phyloP scores from a whole-genome alignment of 768 basidiomycete species.

The Mycena kentingensis region DNA sequence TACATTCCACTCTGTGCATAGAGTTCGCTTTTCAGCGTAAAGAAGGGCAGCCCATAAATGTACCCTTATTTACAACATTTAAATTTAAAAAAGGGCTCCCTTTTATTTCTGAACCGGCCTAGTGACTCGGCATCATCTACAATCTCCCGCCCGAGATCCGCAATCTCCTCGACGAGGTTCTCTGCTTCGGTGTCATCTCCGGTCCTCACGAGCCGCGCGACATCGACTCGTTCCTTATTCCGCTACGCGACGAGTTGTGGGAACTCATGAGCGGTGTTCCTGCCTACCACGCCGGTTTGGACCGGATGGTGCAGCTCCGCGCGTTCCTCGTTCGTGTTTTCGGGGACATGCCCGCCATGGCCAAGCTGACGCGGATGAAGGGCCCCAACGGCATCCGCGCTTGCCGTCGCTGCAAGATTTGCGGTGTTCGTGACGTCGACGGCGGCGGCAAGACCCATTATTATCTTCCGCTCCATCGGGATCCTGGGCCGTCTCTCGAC shows the following conservation, averaged over 20 bases:
- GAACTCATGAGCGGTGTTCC: conserved; percentile 34
- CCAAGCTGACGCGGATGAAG: conserved; percentile 1
- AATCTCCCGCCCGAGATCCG: conserved; percentile 42
- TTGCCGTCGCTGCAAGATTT: conserved; percentile 34
- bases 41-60: no score
- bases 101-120: no score
- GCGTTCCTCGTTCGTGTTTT: conserved; percentile 4
- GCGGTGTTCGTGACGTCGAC: no score
- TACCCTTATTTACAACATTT: no score
- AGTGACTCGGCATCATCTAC: no score
- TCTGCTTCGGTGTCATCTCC: conserved; percentile 44
- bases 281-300: conserved; percentile 26
- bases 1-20: no score
- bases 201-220: conserved; percentile 42
- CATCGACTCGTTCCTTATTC: conserved; percentile 40
- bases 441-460: no score
- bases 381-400: conserved; percentile 23
- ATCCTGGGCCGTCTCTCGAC: no score
- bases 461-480: no score
- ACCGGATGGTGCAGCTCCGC: background rate
- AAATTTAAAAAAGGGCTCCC: no score
- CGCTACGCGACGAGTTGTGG: conserved; percentile 36
- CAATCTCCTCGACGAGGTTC: conserved; percentile 31
- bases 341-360: conserved; percentile 12
- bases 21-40: no score